Conservation (phyloP, 2,329 filamentous ascomycete genomes). For the Cadophora sp. region DNA sequence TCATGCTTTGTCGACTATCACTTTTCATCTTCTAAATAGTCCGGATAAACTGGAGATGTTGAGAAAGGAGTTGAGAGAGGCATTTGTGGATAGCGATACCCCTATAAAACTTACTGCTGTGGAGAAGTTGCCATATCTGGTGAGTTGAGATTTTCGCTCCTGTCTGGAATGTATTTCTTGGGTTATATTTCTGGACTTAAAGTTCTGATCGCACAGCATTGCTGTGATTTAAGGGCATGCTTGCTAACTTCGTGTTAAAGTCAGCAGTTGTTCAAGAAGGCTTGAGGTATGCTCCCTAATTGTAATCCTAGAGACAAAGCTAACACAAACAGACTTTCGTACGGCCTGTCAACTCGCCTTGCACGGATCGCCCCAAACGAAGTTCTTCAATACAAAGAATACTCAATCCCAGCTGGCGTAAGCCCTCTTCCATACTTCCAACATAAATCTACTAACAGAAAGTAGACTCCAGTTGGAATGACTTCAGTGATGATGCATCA, state of each 20-base stretch:
- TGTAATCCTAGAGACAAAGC: too few relatives aligned
- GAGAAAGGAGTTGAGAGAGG: conserved; percentile 45
- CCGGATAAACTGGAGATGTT: conserved; percentile 44
- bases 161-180: too few relatives aligned
- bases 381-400: conserved; percentile 32
- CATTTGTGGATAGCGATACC: conserved; percentile 24
- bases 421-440: not conserved
- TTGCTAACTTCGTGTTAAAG: not conserved
- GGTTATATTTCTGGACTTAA: not conserved
- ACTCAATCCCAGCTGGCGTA: conserved; percentile 42
- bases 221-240: not conserved
- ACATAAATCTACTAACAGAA: not conserved
- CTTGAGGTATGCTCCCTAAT: conserved; percentile 33
- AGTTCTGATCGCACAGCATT: not conserved
- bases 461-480: conserved; percentile 47
- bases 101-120: conserved; percentile 26
- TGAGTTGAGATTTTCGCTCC: not conserved
- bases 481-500: conserved; percentile 50
- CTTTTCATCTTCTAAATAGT: conserved; percentile 48
- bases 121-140: conserved; percentile 44
- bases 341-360: conserved; percentile 44
- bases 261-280: conserved; percentile 46
- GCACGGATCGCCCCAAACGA: conserved; percentile 41
- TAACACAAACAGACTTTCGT: conserved; percentile 31
- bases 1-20: conserved; percentile 45